Evolutionary conservation across 2,329 filamentous ascomycete species (phyloP), one percentile per base, ranked within the genome.

Genomic region (Aureobasidium sp.): DNA sequence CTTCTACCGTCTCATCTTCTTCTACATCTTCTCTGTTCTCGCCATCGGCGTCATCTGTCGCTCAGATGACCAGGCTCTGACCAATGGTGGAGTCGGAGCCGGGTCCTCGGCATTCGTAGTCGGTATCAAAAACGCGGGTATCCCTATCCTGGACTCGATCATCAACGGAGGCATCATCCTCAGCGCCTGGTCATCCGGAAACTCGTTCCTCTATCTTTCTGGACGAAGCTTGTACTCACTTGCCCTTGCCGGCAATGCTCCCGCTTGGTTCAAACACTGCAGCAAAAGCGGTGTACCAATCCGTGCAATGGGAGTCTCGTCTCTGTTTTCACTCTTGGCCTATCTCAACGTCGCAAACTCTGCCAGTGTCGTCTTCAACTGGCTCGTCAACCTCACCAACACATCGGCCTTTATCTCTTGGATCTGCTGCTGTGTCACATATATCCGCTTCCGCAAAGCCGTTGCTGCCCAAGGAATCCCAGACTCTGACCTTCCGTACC

Each of bases 371-470:
- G 72, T 81, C 7, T 90, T 90, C 72, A 80, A 78, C 58, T 90
- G 87, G 85, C 88, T 90, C 70, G 81, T 85, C 67, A 88, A 87
- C 71, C 81, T 90, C 61, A 87, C 84, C 34, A 89, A 80, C 63
- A 78, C 80, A 5, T 79, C 78, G 0, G 80, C 79, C 11, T 75
- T 82, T 67, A 81, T 83, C 63, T 81, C 78, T 11, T 84, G 82
- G 82, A 77, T 79, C 65, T 77, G 75, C 65, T 79, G 81, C 65
- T 80, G 79, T 63, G 76, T 85, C 64, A 79, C 84, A 11, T 85
- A 82, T 70, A 73, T 85, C 37, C 80, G 81, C 2, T 87, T 87
- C 76, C 78, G 78, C 66, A 82, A 81, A 63, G 86, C 84, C 7
- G 81, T 87, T 73, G 69, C 71, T 3, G 74, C 76, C 51, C 79